phyloP scores from a whole-genome alignment of 768 basidiomycete genomes.

The Nevesoporus exiguus region DNA sequence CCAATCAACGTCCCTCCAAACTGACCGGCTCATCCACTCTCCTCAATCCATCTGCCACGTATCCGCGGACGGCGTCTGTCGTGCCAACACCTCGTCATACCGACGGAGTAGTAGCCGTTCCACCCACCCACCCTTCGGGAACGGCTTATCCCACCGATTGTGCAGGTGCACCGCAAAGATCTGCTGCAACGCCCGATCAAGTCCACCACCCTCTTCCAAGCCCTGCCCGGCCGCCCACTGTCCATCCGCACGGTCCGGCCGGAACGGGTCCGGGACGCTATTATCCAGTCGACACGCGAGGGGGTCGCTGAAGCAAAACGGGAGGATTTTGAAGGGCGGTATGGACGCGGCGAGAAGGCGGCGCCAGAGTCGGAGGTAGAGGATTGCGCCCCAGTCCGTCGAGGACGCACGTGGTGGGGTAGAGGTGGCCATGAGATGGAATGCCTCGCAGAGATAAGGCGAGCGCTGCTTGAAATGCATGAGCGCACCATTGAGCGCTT shows the following conservation, averaged over 20 bases:
- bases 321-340: slow-evolving; percentile 87
- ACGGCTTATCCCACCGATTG: slow-evolving; percentile 92
- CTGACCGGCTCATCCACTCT: not conserved
- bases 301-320: slow-evolving; percentile 93
- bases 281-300: slow-evolving; percentile 89
- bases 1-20: not conserved
- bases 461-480: slow-evolving; percentile 91
- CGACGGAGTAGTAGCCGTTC: slow-evolving; percentile 66
- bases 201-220: slow-evolving; percentile 55
- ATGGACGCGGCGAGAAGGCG: slow-evolving; percentile 68
- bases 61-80: slow-evolving; percentile 3
- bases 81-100: slow-evolving; percentile 53
- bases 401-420: slow-evolving; percentile 70
- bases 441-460: slow-evolving; percentile 95
- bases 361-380: slow-evolving; percentile 91
- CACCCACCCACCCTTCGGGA: slow-evolving; percentile 84
- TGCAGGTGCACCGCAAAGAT: slow-evolving; percentile 91
- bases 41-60: not conserved
- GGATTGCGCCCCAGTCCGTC: slow-evolving; percentile 90
- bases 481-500: slow-evolving; percentile 85
- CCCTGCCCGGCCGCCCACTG: slow-evolving; percentile 68
- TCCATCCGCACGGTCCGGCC: slow-evolving; percentile 48
- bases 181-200: slow-evolving; percentile 59
- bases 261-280: slow-evolving; percentile 89
- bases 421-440: slow-evolving; percentile 82